phyloP scores from a whole-genome alignment of 23 red algal species.

The Cyanidiococcus yangmingshanensis region DNA sequence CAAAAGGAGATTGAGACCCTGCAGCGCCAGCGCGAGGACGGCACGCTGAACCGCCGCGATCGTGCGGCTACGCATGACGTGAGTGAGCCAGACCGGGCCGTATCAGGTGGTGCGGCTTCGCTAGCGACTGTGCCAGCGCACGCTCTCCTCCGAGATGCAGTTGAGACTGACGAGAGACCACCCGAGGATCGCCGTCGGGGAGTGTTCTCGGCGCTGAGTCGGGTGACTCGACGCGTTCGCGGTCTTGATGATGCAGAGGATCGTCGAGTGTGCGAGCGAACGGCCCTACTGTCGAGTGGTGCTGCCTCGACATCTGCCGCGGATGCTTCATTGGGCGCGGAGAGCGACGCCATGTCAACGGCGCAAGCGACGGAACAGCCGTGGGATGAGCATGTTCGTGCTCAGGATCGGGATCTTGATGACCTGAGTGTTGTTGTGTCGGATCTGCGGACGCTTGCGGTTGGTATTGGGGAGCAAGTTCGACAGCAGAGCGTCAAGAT shows the following conservation, averaged over 20 bases:
- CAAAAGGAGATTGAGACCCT: not conserved
- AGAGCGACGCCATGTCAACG: not conserved
- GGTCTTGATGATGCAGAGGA: not conserved
- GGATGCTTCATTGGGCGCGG: not conserved
- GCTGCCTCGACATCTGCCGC: not conserved
- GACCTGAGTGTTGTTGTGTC: slow-evolving; percentile 9
- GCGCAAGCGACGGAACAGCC: not conserved
- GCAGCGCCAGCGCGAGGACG: not conserved
- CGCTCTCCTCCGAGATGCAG: not conserved
- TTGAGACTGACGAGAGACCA: not conserved
- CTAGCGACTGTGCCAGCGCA: not conserved
- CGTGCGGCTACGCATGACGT: not conserved
- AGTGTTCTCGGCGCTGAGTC: not conserved
- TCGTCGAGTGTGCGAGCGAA: not conserved
- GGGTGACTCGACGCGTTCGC: not conserved
- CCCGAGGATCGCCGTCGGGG: not conserved
- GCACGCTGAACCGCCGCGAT: not conserved
- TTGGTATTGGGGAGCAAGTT: slow-evolving; percentile 1
- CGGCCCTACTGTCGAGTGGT: not conserved
- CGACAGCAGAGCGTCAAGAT: not conserved
- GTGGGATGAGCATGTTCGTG: slow-evolving; percentile 10
- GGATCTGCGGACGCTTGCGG: slow-evolving; percentile 13
- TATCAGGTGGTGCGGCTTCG: not conserved
- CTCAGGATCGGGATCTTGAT: slow-evolving; percentile 12
- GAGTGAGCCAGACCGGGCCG: not conserved